Evolutionary conservation across 345 rosid genomes (phyloP).

Genomic region (Salix koriyanagi): DNA sequence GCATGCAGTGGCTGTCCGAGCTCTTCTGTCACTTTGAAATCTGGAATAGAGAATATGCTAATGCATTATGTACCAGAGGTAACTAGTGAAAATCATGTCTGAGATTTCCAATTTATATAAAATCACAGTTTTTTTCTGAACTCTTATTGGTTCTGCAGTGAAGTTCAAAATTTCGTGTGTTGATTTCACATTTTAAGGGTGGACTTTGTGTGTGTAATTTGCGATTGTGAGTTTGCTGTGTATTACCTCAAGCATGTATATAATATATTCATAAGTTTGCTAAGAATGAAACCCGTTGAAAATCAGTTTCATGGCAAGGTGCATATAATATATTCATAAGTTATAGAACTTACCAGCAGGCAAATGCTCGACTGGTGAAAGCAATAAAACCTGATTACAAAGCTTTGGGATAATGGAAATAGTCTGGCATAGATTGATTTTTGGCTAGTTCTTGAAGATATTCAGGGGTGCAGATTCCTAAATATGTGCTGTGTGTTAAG

Average conservation of each 20-base stretch:
- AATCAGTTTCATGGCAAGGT: neutral
- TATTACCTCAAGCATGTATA: neutral
- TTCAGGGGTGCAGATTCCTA: neutral
- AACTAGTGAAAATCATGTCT: slow-evolving; percentile 17
- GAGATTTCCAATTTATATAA: neutral
- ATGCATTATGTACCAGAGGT: slow-evolving; percentile 99
- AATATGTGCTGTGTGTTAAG: neutral
- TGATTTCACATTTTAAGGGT: neutral
- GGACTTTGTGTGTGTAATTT: neutral
- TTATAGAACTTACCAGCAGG: neutral
- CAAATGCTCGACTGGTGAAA: neutral
- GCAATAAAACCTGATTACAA: neutral
- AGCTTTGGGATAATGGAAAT: neutral
- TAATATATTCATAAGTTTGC: too few relatives aligned
- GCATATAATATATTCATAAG: neutral
- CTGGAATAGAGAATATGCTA: slow-evolving; percentile 96
- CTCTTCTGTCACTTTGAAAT: slow-evolving; percentile 93
- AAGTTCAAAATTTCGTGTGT: neutral
- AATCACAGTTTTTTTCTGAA: neutral
- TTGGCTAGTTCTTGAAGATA: neutral
- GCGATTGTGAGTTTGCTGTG: neutral
- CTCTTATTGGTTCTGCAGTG: neutral
- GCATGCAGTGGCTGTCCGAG: slow-evolving; percentile 99
- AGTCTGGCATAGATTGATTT: neutral
- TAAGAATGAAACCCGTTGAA: neutral